Evolutionary conservation across 2,329 filamentous ascomycete species (phyloP), one percentile per base, ranked within the genome.

Genomic region (Botrytis fragariae): DNA sequence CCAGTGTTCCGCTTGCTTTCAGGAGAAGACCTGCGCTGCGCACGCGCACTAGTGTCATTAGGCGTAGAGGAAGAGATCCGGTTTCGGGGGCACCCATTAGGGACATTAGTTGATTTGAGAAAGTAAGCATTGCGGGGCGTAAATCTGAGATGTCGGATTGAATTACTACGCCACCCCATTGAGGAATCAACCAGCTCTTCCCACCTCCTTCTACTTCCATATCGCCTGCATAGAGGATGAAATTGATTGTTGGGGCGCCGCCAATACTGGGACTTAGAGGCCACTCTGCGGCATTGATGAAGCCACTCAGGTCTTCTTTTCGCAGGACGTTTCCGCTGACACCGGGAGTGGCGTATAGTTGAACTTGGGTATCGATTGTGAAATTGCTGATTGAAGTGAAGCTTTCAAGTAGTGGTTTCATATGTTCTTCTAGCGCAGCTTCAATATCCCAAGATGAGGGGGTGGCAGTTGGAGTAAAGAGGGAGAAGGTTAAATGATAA

Each of bases 211-310:
- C 82, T 4, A 84, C 81, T 62, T 84, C 82, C 70, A 79, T 85
- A 74, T 92, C 89, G 73, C 93, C 90, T 12, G 97, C 90, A 79
- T 96, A 99, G 42, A 98, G 87, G 73, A 98, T 91, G 81, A 99
- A 98, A 83, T 99, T 98, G 80, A 99, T 91, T 0, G 96, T 99
- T 1, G 96, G 96, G 0, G 95, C 95, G 29, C 90, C 90, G 60
- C 95, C 96, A 77, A 99, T 98, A 73, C 94, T 97, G 0, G 95
- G 95, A 75, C 93, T 97, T 4, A 99, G 84, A 0, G 96, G 96
- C 96, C 96, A 99, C 83, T 99, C 96, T 3, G 96, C 96, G 3
- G 95, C 95, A 79, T 99, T 99, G 82, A 99, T 94, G 80, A 99
- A 99, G 1, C 93, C 95, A 54, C 93, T 94, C 1, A 99, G 86